Evolutionary conservation across 2,329 filamentous ascomycete species (phyloP).

Genomic region (Aspergillus brasiliensis): DNA sequence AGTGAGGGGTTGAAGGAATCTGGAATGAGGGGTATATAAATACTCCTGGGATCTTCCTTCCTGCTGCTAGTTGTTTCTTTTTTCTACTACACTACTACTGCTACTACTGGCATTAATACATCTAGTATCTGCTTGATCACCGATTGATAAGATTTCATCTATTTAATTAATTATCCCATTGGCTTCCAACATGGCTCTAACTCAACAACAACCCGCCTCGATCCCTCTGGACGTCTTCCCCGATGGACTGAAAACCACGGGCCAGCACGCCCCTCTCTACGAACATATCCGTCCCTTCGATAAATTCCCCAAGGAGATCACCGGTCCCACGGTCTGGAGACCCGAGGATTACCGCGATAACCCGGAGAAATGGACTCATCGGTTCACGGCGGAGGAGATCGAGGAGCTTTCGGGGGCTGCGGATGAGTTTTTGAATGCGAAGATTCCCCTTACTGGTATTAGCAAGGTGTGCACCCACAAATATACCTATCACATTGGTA

Average conservation of each 20-base stretch:
- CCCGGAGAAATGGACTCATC: slow-evolving; percentile 72
- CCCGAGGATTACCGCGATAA: slow-evolving; percentile 63
- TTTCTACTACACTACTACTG: background rate
- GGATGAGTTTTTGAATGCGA: slow-evolving; percentile 67
- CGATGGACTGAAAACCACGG: slow-evolving; percentile 68
- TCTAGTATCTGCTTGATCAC: too few relatives aligned
- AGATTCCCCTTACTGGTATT: slow-evolving; percentile 71
- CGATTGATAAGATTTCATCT: background rate
- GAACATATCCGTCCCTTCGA: slow-evolving; percentile 66
- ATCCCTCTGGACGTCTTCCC: slow-evolving; percentile 58
- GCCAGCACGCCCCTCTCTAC: slow-evolving; percentile 71
- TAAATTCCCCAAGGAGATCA: slow-evolving; percentile 70
- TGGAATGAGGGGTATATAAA: background rate
- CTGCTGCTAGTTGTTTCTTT: background rate
- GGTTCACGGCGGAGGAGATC: slow-evolving; percentile 67
- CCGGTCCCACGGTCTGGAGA: slow-evolving; percentile 72
- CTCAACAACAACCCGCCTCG: slow-evolving; percentile 41
- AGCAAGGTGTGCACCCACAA: slow-evolving; percentile 49
- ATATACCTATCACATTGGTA: background rate
- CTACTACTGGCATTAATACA: background rate
- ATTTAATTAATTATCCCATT: background rate
- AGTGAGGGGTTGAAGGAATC: background rate
- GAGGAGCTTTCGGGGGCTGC: slow-evolving; percentile 67
- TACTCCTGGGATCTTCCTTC: background rate
- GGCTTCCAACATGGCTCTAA: slow-evolving; percentile 30